Conservation (phyloP, 2,329 filamentous ascomycete species). For the Talaromyces islandicus region DNA sequence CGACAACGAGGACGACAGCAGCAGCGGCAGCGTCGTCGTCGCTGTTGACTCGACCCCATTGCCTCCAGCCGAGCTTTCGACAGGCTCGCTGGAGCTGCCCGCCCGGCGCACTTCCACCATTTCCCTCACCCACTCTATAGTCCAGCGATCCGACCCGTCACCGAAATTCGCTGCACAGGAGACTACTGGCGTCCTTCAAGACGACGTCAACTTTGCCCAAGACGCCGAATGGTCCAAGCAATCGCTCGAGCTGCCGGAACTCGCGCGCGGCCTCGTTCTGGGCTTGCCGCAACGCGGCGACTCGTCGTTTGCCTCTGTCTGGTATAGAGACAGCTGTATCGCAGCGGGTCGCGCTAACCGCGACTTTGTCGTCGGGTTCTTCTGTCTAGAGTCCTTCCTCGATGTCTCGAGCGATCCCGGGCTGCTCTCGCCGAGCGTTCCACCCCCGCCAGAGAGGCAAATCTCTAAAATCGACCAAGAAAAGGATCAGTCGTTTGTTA, state of each 20-base stretch:
- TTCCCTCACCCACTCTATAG: slow-evolving; percentile 36
- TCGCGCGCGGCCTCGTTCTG: slow-evolving; percentile 31
- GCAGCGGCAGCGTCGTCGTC: slow-evolving; percentile 8
- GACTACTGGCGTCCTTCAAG: background rate
- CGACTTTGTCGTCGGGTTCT: slow-evolving; percentile 35
- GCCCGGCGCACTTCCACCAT: slow-evolving; percentile 34
- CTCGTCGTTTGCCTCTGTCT: background rate
- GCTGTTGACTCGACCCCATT: slow-evolving; percentile 17
- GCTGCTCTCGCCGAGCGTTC: slow-evolving; percentile 17
- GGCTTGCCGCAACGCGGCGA: slow-evolving; percentile 21
- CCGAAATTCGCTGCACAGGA: background rate
- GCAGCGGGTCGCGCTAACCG: slow-evolving; percentile 33
- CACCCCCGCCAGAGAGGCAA: background rate
- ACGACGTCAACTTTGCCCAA: slow-evolving; percentile 2
- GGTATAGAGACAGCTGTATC: slow-evolving; percentile 21
- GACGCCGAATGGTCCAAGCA: slow-evolving; percentile 17
- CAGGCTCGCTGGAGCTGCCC: slow-evolving; percentile 17
- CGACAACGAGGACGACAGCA: slow-evolving; percentile 10
- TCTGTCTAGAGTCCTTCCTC: slow-evolving; percentile 31
- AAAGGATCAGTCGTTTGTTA: background rate
- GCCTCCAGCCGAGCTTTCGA: slow-evolving; percentile 16
- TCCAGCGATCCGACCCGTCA: slow-evolving; percentile 29
- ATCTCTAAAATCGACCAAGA: background rate
- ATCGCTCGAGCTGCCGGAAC: slow-evolving; percentile 27
- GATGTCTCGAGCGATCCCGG: slow-evolving; percentile 23